Conservation (phyloP, 2,329 filamentous ascomycete genomes). For the Myriangium duriaei region DNA sequence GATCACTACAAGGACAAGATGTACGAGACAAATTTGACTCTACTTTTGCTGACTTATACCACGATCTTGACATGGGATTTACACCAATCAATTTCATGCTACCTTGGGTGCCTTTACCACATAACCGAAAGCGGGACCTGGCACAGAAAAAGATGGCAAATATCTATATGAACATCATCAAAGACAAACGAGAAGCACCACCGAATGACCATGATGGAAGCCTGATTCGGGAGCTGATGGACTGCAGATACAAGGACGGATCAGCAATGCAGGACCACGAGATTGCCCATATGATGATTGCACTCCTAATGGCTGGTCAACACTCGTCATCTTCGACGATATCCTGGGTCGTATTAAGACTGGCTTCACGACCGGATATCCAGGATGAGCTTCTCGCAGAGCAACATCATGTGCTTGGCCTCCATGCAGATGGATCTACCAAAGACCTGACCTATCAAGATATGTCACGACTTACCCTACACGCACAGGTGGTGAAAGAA, state of each 20-base stretch:
- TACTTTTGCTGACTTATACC: constrained; percentile 69
- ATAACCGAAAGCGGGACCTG: constrained; percentile 68
- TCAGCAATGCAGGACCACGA: constrained; percentile 67
- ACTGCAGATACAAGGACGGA: constrained; percentile 73
- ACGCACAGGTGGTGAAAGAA: constrained; percentile 79
- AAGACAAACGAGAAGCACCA: constrained; percentile 47
- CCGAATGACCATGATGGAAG: constrained; percentile 31
- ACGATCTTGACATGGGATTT: constrained; percentile 84
- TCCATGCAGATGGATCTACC: constrained; percentile 62
- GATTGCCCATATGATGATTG: constrained; percentile 88
- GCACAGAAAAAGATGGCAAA: constrained; percentile 71
- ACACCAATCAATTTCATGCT: constrained; percentile 82
- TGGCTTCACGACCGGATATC: constrained; percentile 65
- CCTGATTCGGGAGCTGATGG: constrained; percentile 88
- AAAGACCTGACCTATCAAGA: constrained; percentile 61
- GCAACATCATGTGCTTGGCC: constrained; percentile 60
- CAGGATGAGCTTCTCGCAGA: constrained; percentile 74
- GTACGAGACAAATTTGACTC: constrained; percentile 71
- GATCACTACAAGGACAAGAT: constrained; percentile 72
- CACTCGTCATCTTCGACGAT: constrained; percentile 77
- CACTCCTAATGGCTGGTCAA: constrained; percentile 81
- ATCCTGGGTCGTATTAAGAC: constrained; percentile 72
- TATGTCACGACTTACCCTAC: constrained; percentile 65
- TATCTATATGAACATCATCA: constrained; percentile 72
- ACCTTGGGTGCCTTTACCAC: constrained; percentile 75